These are phyloP conservation scores for Puccinia triticina DNA, from an alignment of 1,284 basidiomycete genomes.

Conservation along the genomic window DNA sequence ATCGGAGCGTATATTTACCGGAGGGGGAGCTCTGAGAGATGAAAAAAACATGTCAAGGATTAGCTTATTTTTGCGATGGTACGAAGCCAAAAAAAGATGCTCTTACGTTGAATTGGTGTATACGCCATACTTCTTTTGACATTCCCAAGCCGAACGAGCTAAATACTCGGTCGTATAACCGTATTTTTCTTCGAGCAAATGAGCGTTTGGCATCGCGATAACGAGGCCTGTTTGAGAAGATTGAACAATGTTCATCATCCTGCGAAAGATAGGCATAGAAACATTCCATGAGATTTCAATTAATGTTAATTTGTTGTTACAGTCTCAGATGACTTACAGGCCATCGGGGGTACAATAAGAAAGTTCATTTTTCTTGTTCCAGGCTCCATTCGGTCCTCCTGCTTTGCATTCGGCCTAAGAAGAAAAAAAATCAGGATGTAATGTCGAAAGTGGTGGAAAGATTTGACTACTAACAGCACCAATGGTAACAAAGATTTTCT, in stretches of 20 bases:
- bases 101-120: conserved; percentile 44
- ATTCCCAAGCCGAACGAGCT: conserved; percentile 41
- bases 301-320: not conserved
- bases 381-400: conserved; percentile 45
- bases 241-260: conserved; percentile 51
- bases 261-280: not conserved
- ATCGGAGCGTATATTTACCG: conserved; percentile 37
- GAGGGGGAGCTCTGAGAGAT: conserved; percentile 34
- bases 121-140: conserved; percentile 50
- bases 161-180: conserved; percentile 39
- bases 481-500: conserved; percentile 44
- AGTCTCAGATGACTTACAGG: conserved; percentile 27
- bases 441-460: not conserved
- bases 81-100: not conserved
- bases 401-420: conserved; percentile 31
- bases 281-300: not conserved
- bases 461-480: conserved; percentile 32
- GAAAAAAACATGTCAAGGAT: not conserved
- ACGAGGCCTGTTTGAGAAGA: conserved; percentile 4
- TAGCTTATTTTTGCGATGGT: not conserved
- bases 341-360: conserved; percentile 44
- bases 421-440: not conserved
- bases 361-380: conserved; percentile 20
- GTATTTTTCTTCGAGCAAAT: conserved; percentile 36
- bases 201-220: conserved; percentile 34